These are phyloP conservation scores for Datisca glomerata DNA, from an alignment of 306 rosid genomes.

Conservation along the genomic window DNA sequence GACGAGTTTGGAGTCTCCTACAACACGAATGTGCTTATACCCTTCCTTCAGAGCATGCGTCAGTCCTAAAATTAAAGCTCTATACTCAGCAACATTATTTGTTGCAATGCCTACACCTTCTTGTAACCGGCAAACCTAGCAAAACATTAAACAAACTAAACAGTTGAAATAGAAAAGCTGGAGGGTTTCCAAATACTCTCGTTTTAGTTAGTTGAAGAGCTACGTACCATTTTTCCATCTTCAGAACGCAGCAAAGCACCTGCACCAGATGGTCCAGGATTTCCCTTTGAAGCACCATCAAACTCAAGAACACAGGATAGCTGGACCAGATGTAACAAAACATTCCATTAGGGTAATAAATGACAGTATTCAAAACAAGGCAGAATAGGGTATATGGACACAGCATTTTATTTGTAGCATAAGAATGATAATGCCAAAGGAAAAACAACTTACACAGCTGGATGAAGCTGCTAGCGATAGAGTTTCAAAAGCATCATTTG, in stretches of 20 bases:
- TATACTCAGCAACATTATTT: slow-evolving; percentile 73
- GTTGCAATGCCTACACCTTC: slow-evolving; percentile 74
- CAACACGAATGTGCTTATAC: slow-evolving; percentile 34
- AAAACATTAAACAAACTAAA: slow-evolving; percentile 6
- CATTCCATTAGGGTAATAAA: no score
- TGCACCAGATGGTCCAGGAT: slow-evolving; percentile 11
- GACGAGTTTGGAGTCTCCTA: slow-evolving; percentile 78
- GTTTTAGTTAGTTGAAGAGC: neutral
- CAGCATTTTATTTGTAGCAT: no score
- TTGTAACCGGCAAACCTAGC: slow-evolving; percentile 50
- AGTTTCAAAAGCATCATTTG: slow-evolving; percentile 11
- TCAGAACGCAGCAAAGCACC: slow-evolving; percentile 10
- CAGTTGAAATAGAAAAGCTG: slow-evolving; percentile 9
- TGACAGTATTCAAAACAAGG: no score
- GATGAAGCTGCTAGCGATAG: slow-evolving; percentile 9
- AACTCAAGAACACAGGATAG: slow-evolving; percentile 9
- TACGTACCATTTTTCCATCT: slow-evolving; percentile 42
- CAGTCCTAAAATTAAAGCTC: slow-evolving; percentile 63
- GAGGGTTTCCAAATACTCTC: slow-evolving; percentile 2
- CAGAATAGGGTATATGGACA: no score
- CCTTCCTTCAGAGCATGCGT: slow-evolving; percentile 54
- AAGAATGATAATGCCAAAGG: no score
- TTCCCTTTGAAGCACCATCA: slow-evolving; percentile 13
- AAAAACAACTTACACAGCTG: slow-evolving; percentile 39
- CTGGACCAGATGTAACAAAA: slow-evolving; percentile 1